Base-by-base conservation (phyloP, 495 filamentous ascomycete species). In the Neurospora discreta region DNA sequence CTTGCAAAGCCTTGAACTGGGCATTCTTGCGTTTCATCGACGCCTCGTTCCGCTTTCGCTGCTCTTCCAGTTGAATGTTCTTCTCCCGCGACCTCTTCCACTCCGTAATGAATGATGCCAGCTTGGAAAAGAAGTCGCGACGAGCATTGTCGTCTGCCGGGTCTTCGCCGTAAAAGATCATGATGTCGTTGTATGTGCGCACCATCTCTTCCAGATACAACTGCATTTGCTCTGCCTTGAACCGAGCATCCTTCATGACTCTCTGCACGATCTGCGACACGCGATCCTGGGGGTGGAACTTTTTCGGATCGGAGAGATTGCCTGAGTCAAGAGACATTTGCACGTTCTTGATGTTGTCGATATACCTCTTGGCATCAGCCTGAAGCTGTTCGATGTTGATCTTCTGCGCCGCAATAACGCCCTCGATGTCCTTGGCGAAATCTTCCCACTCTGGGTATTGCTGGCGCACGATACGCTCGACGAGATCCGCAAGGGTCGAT, bases 151-250 rank as follows among this genome's bases (percentile, higher is more conserved):
- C 95, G 78, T 99, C 96, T 18, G 86, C 85, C 41, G 91, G 90
- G 78, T 99, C 96, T 81, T 99, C 95, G 71, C 95, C 95, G 78
- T 97, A 99, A 83, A 98, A 98, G 26, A 90, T 87, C 90, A 99
- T 93, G 73, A 98, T 97, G 80, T 98, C 93, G 74, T 98, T 92
- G 82, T 94, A 98, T 6, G 91, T 90, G 74, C 91, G 89, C 69
- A 87, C 82, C 94, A 97, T 97, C 76, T 97, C 93, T 73, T 97
- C 94, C 20, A 98, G 83, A 79, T 97, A 97, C 36, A 98, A 84
- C 77, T 93, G 87, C 89, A 99, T 90, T 84, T 98, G 96, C 80
- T 97, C 95, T 15, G 95, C 93, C 85, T 99, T 99, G 76, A 94
- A 87, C 73, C 95, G 84, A 43, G 95, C 96, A 75, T 99, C 96